Evolutionary conservation across 208 protist species (phyloP), one percentile per base, ranked within the genome.

Genomic region (Leishmania mexicana): DNA sequence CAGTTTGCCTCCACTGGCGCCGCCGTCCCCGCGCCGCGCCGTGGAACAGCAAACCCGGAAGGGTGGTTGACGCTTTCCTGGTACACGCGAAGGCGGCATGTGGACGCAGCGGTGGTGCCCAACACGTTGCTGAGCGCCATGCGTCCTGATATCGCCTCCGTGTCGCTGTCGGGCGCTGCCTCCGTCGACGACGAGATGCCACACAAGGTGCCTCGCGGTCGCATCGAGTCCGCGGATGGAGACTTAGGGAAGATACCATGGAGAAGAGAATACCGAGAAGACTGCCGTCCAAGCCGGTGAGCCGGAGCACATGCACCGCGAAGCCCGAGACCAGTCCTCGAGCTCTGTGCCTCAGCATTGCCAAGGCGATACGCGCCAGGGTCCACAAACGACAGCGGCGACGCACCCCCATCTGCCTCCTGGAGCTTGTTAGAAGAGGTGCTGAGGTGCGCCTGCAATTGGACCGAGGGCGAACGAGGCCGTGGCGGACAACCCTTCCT

Each of bases 31-130:
- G 71, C 35, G 11, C 76, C 81, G n/a, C 81, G 81, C 11, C 42
- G 75, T 28, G 81, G 81, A 49, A 84, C 81, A 11, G 75, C 40
- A 64, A 80, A 84, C 6, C 81, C 76, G 13, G 70, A 84, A 38
- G 81, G 81, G 70, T 84, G 81, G 6, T 76, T 53, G 15, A 51
- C 31, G 53, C 76, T 80, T 53, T 76, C 76, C 24, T 57, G 57
- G 70, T 77, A 77, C 5, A 84, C 73, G 58, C 58, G 81, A 17
- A 84, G 76, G 7, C 76, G 81, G 28, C 49, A 57, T 65, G 24
- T 13, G 11, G 78, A 47, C 2, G 24, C 19, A 35, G 51, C 3
- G 24, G 42, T 62, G 15, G 47, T 65, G 21, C 47, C 35, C 19
- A 65, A 11, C 58, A 35, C 24, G 70, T 53, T 45, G 7, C 24